Evolutionary conservation across 2,329 filamentous ascomycete species (phyloP).

Genomic region (Fusarium subglutinans): DNA sequence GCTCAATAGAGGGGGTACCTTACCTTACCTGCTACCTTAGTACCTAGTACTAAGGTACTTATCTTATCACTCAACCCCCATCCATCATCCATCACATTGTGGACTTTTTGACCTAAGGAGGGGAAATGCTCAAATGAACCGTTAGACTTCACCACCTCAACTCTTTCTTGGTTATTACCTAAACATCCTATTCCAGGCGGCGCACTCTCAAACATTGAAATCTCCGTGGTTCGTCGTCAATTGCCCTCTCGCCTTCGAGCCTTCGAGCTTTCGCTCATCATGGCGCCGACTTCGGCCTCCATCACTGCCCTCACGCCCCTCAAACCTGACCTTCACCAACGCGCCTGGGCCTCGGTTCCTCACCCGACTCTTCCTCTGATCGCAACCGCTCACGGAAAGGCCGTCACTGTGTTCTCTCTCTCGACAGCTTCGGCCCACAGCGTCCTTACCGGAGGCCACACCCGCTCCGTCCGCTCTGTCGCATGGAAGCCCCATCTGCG

Average conservation of each 20-base stretch:
- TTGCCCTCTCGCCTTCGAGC: background rate
- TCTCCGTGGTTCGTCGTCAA: background rate
- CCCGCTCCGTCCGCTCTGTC: conserved; percentile 84
- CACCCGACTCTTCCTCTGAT: conserved; percentile 89
- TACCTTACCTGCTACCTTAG: no score
- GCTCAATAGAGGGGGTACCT: conserved; percentile 17
- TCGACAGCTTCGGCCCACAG: conserved; percentile 81
- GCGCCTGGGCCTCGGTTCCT: conserved; percentile 86
- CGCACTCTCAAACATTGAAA: background rate
- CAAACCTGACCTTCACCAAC: conserved; percentile 68
- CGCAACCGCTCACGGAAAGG: conserved; percentile 88
- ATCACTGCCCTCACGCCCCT: conserved; percentile 61
- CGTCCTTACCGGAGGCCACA: conserved; percentile 85
- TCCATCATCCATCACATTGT: background rate
- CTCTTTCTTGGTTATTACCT: background rate
- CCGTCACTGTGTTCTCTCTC: conserved; percentile 89
- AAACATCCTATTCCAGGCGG: background rate
- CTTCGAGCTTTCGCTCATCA: conserved; percentile 22
- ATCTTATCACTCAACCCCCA: conserved; percentile 38
- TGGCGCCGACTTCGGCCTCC: conserved; percentile 41
- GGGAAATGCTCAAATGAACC: conserved; percentile 20
- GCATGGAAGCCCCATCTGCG: conserved; percentile 83
- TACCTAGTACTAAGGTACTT: background rate
- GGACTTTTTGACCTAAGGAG: conserved; percentile 31
- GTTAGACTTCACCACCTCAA: background rate